Conservation (phyloP, 2,329 filamentous ascomycete genomes). For the Rutstroemia sp. region DNA sequence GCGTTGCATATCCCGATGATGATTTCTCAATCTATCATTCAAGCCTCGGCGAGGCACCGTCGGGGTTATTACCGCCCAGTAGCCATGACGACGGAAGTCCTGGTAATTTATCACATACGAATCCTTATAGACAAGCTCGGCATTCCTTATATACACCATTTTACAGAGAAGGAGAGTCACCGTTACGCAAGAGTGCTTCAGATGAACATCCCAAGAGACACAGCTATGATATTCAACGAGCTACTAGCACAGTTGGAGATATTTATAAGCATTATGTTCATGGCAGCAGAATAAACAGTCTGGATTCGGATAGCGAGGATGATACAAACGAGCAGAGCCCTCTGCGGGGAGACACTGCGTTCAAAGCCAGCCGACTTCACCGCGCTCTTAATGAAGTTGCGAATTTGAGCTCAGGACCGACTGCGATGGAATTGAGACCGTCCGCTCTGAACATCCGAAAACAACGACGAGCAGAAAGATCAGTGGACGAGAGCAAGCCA, state of each 20-base stretch:
- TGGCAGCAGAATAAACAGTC: conserved; percentile 4
- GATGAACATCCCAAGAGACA: conserved; percentile 6
- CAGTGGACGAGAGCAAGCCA: conserved; percentile 6
- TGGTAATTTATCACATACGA: neutral
- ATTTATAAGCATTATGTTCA: conserved; percentile 22
- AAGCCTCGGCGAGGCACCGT: conserved; percentile 5
- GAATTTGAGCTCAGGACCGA: neutral
- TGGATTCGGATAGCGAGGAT: conserved; percentile 5
- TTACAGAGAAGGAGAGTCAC: conserved; percentile 1
- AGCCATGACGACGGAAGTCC: conserved; percentile 1
- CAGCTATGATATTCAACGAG: conserved; percentile 10
- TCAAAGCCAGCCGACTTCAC: neutral
- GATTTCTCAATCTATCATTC: conserved; percentile 8
- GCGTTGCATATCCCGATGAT: neutral
- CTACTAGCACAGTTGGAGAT: conserved; percentile 25
- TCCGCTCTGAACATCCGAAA: conserved; percentile 12
- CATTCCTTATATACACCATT: conserved; percentile 5
- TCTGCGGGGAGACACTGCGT: neutral
- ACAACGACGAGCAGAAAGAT: conserved; percentile 8
- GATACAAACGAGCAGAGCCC: conserved; percentile 6
- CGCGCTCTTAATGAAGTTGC: neutral
- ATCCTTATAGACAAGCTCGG: neutral
- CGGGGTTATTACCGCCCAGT: conserved; percentile 5
- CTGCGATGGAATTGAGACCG: neutral
- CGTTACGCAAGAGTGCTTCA: conserved; percentile 7